A percentile compares a stretch with the other conserved stretches of the same genome.
Conservation (phyloP, 2,329 filamentous ascomycete genomes). For the Penicillium fuscoglaucum region DNA sequence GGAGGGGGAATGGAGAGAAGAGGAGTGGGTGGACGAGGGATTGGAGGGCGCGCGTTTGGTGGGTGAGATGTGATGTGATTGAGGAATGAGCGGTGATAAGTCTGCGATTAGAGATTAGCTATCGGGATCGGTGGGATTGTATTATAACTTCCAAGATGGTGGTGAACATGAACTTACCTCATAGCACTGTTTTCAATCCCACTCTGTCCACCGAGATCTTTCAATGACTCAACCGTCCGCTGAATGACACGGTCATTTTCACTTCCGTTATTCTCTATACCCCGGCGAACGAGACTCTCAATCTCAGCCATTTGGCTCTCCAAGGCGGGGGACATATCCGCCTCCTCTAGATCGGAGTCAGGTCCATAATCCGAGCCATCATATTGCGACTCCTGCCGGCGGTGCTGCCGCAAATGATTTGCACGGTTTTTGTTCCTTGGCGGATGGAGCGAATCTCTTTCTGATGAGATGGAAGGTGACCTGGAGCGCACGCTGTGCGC, state of each 20-base stretch:
- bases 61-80: constrained; percentile 59
- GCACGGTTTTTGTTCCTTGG: constrained; percentile 43
- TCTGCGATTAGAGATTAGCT: constrained; percentile 35
- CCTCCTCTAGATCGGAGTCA: constrained; percentile 56
- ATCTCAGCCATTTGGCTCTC: constrained; percentile 57
- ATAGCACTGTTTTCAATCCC: constrained; percentile 58
- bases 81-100: constrained; percentile 60
- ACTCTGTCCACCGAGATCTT: constrained; percentile 57
- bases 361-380: constrained; percentile 61
- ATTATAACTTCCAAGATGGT: too few relatives aligned
- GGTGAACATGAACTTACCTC: constrained; percentile 47
- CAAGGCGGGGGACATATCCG: constrained; percentile 56
- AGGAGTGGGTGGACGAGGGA: constrained; percentile 59
- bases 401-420: constrained; percentile 36
- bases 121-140: not conserved
- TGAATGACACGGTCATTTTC: constrained; percentile 54
- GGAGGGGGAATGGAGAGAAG: constrained; percentile 56
- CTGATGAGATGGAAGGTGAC: constrained; percentile 29
- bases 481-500: constrained; percentile 29
- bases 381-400: constrained; percentile 49
- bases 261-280: constrained; percentile 54
- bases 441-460: constrained; percentile 33
- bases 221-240: constrained; percentile 53
- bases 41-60: constrained; percentile 61
- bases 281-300: constrained; percentile 55